These are phyloP conservation scores for Didymella pomorum DNA, from an alignment of 2,329 filamentous ascomycete species.

Conservation along the genomic window DNA sequence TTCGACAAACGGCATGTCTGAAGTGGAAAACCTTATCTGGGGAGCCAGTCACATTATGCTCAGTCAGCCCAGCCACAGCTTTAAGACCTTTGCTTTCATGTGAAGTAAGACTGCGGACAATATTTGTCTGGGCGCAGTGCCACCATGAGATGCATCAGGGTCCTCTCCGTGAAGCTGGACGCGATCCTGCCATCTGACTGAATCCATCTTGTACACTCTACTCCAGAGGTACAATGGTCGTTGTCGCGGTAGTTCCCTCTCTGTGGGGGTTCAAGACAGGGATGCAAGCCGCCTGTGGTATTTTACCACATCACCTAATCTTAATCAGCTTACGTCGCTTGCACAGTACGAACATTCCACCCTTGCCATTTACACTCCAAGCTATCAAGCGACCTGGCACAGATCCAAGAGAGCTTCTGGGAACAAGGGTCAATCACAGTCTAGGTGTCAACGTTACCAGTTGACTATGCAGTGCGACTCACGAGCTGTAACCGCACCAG, in stretches of 20 bases:
- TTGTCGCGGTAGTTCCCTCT: not conserved
- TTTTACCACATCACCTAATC: conserved; percentile 7
- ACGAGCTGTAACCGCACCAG: conserved; percentile 8
- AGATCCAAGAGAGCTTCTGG: conserved; percentile 2
- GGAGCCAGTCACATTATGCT: not conserved
- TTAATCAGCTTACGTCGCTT: conserved; percentile 7
- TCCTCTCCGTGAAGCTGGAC: conserved; percentile 6
- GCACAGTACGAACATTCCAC: not conserved
- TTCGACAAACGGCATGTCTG: not conserved
- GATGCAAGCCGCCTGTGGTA: not conserved
- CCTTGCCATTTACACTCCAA: not conserved
- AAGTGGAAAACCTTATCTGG: not conserved
- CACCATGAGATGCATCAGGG: conserved; percentile 8
- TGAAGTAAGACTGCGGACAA: not conserved
- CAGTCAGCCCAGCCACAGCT: conserved; percentile 9
- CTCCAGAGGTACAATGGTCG: conserved; percentile 1
- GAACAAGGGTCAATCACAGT: conserved; percentile 7
- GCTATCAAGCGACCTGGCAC: conserved; percentile 12
- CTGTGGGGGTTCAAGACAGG: not conserved
- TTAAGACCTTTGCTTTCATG: not conserved
- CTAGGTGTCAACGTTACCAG: conserved; percentile 10
- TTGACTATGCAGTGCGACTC: conserved; percentile 18
- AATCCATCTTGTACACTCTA: not conserved
- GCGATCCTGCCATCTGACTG: conserved; percentile 11
- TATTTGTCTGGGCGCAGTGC: not conserved